Evolutionary conservation across 2,329 filamentous ascomycete genomes (phyloP).

Genomic region (Paracorniculantispora psalliotae): DNA sequence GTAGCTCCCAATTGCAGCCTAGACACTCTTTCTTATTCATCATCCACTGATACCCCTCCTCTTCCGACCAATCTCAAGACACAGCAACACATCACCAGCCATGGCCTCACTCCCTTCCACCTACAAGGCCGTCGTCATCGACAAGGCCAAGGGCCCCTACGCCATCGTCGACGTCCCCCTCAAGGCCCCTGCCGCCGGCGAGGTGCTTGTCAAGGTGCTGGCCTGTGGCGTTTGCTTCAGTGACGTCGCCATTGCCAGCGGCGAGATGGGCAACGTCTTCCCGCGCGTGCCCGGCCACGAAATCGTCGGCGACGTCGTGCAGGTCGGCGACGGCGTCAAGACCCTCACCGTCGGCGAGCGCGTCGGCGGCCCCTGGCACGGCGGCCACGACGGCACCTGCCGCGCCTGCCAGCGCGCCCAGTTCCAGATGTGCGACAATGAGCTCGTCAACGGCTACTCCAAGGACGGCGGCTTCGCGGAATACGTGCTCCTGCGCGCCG

Average conservation of each 20-base stretch:
- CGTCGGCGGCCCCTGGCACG: constrained; percentile 66
- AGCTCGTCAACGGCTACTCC: constrained; percentile 55
- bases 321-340: constrained; percentile 52
- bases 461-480: constrained; percentile 64
- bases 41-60: background rate
- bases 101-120: constrained; percentile 52
- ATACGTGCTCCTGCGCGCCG: constrained; percentile 55
- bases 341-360: constrained; percentile 59
- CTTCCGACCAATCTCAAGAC: background rate
- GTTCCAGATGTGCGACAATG: constrained; percentile 60
- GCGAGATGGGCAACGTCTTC: constrained; percentile 49
- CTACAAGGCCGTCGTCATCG: constrained; percentile 61
- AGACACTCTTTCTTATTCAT: background rate
- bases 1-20: background rate
- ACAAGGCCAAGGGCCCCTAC: constrained; percentile 46
- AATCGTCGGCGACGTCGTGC: constrained; percentile 61
- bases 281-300: constrained; percentile 68
- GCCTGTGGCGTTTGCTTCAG: constrained; percentile 70
- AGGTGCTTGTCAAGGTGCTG: constrained; percentile 66
- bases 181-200: constrained; percentile 46
- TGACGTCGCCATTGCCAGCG: constrained; percentile 46
- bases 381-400: constrained; percentile 56
- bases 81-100: background rate
- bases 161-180: constrained; percentile 56
- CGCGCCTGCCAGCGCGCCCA: constrained; percentile 53